These are phyloP conservation scores for Fistulifera pelliculosa DNA, from an alignment of 108 stramenopile genomes.

Conservation along the genomic window DNA sequence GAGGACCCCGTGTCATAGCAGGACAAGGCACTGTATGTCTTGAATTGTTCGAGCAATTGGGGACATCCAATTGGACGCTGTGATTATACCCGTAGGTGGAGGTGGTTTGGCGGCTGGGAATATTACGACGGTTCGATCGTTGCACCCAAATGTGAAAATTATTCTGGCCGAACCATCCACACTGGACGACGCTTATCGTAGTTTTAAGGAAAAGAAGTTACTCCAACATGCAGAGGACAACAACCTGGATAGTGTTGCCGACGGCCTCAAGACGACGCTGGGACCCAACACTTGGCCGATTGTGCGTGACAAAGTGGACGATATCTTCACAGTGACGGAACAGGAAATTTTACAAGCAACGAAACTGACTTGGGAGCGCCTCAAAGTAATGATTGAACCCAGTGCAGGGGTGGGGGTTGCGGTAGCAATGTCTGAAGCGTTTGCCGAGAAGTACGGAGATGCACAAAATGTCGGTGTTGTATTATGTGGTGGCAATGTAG, in stretches of 20 bases:
- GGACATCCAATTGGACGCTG: constrained; percentile 29
- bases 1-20: constrained; percentile 62
- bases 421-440: constrained; percentile 31
- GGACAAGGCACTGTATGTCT: constrained; percentile 73
- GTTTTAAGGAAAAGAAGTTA: constrained; percentile 7
- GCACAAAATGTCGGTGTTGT: constrained; percentile 46
- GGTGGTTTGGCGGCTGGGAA: constrained; percentile 55
- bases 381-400: constrained; percentile 78
- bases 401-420: constrained; percentile 73
- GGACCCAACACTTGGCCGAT: constrained; percentile 70
- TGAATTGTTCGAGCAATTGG: constrained; percentile 57
- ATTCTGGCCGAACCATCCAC: constrained; percentile 22
- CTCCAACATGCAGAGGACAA: constrained; percentile 18
- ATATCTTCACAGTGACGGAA: constrained; percentile 61
- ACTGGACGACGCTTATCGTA: constrained; percentile 23
- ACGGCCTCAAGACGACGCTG: constrained; percentile 68
- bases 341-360: constrained; percentile 52
- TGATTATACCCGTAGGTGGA: constrained; percentile 81
- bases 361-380: constrained; percentile 55
- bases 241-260: constrained; percentile 50
- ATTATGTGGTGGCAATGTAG: constrained; percentile 79
- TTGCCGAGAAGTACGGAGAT: constrained; percentile 18
- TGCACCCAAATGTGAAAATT: constrained; percentile 15
- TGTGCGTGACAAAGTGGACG: constrained; percentile 62
- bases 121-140: constrained; percentile 16